Base-by-base conservation (phyloP, 495 filamentous ascomycete genomes). In the Hypoxylon rickii region DNA sequence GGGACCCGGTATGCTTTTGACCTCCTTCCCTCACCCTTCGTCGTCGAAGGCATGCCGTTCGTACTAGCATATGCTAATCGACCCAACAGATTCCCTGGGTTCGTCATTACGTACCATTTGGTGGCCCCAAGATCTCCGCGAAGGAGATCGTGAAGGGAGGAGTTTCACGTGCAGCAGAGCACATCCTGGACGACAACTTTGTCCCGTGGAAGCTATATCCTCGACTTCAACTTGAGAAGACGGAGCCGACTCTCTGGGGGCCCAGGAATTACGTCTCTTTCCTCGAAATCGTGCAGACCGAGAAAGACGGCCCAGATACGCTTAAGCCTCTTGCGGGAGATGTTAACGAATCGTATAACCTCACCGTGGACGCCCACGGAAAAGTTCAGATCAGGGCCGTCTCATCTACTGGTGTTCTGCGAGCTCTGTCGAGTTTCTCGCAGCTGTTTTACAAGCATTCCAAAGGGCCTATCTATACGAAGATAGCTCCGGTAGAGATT, bases 371-470 rank as follows among this genome's bases (percentile, higher is more conserved):
- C 3, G 57, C 51, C 29, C 62, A 73, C 40, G 86, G 86, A 31
- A 70, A 73, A 7, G 84, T 76, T 39, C 78, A 71, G 16, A 85
- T 92, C 58, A 75, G 67, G 6, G 86, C 84, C 10, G 75, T 74
- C 16, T 85, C 86, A 6, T 83, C 81, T 12, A 82, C 79, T 45
- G 89, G 88, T 47, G 67, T 91, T 7, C 71, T 88, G 3, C 82
- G 83, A 40, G 89, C 76, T 10, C 70, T 93, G 10, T 80, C 86
- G 47, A 86, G 86, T 2, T 87, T 93, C 66, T 76, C 78, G 2
- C 89, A 93, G 73, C 76, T 93, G 15, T 93, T 92, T 73, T 92
- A 79, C 71, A 49, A 78, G 57, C 84, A 88, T 66, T 84, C 86
- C 19, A 50, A 67, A 10, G 76, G 72, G 3, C 65, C 69, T 13